Base-by-base conservation (phyloP, 1,139 yeast species). In the Hanseniaspora uvarum region DNA sequence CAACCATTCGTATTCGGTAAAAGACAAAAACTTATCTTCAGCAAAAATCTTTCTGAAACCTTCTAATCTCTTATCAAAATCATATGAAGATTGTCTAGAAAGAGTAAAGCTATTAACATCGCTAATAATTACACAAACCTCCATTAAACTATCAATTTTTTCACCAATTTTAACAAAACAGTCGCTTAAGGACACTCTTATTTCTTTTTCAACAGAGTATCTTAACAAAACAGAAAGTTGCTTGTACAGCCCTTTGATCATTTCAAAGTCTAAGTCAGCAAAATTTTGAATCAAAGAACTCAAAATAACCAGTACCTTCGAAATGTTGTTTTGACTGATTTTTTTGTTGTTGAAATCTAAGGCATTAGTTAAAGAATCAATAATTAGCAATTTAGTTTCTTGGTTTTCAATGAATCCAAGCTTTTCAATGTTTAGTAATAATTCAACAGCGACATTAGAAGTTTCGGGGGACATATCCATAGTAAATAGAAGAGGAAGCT, bases 71-170 rank as follows among this genome's bases (percentile, higher is more conserved):
- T 76, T 76, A 56, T 81, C 92, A 66, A 83, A 92, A 68, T 94
- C 95, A 43, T 86, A 82, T 59, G 84, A 87, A 46, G 79, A 83
- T 57, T 87, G 70, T 56, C 87, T 75, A 46, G 71, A 76, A 0
- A 67, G 63, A 0, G 88, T 79, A 62, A 72, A 86, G 0, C 96
- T 74, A 64, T 89, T 89, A 58, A 92, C 70, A 34, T 80, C 86
- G 3, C 70, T 70, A 12, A 87, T 65, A 21, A 88, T 65, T 0
- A 65, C 62, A 1, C 83, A 77, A 28, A 80, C 77, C 7, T 70
- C 65, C 21, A 67, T 63, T 39, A 77, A 68, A 8, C 74, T 75
- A 1, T 63, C 62, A 56, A 79, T 78, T 56, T 75, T 76, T 1
- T 63, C 63, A 11, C 92, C 88, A 56, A 89, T 73, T 26, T 79